These are phyloP conservation scores for Cenchrus americanus DNA, from an alignment of 176 grass and related monocot species.

Conservation along the genomic window DNA sequence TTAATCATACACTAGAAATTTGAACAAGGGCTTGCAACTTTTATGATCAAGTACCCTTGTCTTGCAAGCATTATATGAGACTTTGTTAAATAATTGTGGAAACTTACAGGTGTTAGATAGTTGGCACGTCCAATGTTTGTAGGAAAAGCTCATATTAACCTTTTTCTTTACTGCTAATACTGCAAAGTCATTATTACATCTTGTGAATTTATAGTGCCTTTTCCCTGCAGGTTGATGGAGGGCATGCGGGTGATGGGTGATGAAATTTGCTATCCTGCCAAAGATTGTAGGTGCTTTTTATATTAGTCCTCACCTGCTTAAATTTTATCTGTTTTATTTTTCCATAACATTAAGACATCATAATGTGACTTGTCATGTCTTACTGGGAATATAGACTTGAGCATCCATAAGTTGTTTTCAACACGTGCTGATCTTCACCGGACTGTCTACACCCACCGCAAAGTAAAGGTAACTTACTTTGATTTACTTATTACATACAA, in stretches of 20 bases:
- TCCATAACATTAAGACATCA: neutral
- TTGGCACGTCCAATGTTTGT: neutral
- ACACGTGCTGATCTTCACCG: slow-evolving; percentile 90
- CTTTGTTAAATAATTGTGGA: neutral
- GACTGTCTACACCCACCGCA: slow-evolving; percentile 91
- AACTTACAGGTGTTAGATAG: neutral
- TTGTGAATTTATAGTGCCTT: slow-evolving; percentile 1
- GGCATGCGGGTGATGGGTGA: slow-evolving; percentile 85
- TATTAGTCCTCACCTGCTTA: neutral
- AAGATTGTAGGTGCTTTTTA: slow-evolving; percentile 78
- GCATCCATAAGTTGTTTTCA: slow-evolving; percentile 85
- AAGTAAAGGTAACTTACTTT: slow-evolving; percentile 91
- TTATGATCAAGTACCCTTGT: slow-evolving; percentile 9
- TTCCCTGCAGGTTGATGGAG: slow-evolving; percentile 62
- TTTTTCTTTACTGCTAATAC: neutral
- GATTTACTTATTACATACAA: neutral
- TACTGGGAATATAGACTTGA: slow-evolving; percentile 68
- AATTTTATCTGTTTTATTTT: neutral
- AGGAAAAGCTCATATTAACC: neutral
- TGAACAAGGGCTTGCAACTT: slow-evolving; percentile 12
- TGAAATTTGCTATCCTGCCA: slow-evolving; percentile 97
- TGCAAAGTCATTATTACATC: neutral
- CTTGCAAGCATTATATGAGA: slow-evolving; percentile 12
- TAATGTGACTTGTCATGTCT: slow-evolving; percentile 30
- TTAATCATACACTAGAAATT: neutral